Evolutionary conservation across 2,329 filamentous ascomycete species (phyloP).

Genomic region (Diplodia seriata): DNA sequence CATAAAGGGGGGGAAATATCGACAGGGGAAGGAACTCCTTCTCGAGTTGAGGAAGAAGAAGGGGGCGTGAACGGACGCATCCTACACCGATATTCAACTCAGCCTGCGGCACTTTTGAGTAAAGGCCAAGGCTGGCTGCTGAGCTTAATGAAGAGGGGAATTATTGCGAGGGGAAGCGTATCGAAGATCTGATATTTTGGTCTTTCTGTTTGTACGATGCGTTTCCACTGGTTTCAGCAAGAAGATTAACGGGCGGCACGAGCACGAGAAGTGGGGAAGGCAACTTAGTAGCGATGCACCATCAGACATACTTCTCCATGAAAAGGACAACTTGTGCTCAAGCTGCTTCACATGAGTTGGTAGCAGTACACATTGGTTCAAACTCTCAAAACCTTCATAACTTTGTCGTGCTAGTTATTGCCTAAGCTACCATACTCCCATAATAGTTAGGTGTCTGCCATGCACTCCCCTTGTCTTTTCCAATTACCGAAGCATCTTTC

Average conservation of each 20-base stretch:
- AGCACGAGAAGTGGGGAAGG: neutral
- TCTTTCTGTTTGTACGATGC: neutral
- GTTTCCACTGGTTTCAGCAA: neutral
- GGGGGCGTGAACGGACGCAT: neutral
- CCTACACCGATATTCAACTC: neutral
- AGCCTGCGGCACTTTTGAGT: neutral
- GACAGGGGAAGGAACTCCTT: neutral
- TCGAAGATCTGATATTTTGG: neutral
- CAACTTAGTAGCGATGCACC: neutral
- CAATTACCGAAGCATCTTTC: conserved; percentile 20
- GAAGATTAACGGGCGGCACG: neutral
- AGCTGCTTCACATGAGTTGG: neutral
- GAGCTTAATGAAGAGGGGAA: neutral
- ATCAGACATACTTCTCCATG: neutral
- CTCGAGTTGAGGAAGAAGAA: neutral
- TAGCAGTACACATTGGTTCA: neutral
- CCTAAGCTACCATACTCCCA: conserved; percentile 23
- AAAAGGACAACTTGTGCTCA: neutral
- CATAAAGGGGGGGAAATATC: neutral
- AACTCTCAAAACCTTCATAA: conserved; percentile 2
- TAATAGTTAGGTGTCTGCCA: conserved; percentile 15
- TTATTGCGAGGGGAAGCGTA: neutral
- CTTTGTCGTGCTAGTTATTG: conserved; percentile 21
- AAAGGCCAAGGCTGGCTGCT: neutral
- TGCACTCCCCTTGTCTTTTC: conserved; percentile 10